A percentile compares a stretch with the other conserved stretches of the same genome.
phyloP scores from a whole-genome alignment of 805 yeast genomes.

The Suhomyces tanzawaensis region DNA sequence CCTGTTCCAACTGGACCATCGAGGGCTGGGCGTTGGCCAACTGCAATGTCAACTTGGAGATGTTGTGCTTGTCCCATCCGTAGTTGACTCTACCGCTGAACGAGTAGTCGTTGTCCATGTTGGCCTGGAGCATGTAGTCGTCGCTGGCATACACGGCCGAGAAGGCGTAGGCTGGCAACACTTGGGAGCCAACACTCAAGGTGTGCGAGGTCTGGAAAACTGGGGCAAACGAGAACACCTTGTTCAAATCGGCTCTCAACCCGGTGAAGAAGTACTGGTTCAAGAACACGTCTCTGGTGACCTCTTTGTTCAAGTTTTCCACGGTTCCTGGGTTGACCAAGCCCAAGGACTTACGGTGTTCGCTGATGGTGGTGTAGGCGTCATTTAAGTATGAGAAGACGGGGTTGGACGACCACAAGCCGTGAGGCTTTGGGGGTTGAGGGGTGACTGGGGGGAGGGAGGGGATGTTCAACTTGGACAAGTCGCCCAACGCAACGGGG shows the following conservation, averaged over 20 bases:
- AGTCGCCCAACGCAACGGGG: conserved; percentile 56
- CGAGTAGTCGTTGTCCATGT: conserved; percentile 81
- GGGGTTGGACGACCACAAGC: conserved; percentile 81
- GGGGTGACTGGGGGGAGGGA: conserved; percentile 59
- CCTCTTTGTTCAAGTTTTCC: conserved; percentile 52
- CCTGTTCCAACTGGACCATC: conserved; percentile 95
- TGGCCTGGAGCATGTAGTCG: conserved; percentile 83
- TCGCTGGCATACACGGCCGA: conserved; percentile 88
- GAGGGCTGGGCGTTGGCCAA: conserved; percentile 85
- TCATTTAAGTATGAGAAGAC: conserved; percentile 75
- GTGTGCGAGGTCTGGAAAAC: conserved; percentile 97
- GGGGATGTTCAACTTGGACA: conserved; percentile 54
- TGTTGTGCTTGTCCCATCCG: conserved; percentile 78
- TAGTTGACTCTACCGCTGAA: conserved; percentile 87
- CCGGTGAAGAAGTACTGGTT: conserved; percentile 92
- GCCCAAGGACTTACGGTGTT: conserved; percentile 79
- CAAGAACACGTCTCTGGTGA: conserved; percentile 86
- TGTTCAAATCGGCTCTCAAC: conserved; percentile 91
- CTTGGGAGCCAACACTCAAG: conserved; percentile 80
- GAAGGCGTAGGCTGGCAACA: conserved; percentile 87
- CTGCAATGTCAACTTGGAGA: conserved; percentile 85
- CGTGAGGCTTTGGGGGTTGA: conserved; percentile 49
- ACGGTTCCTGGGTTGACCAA: conserved; percentile 91
- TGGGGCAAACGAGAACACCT: conserved; percentile 87
- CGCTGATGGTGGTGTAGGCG: conserved; percentile 65